Evolutionary conservation across 192 early-diverging fungal species (phyloP), one percentile per base, ranked within the genome.

Genomic region (Coemansia sp.): DNA sequence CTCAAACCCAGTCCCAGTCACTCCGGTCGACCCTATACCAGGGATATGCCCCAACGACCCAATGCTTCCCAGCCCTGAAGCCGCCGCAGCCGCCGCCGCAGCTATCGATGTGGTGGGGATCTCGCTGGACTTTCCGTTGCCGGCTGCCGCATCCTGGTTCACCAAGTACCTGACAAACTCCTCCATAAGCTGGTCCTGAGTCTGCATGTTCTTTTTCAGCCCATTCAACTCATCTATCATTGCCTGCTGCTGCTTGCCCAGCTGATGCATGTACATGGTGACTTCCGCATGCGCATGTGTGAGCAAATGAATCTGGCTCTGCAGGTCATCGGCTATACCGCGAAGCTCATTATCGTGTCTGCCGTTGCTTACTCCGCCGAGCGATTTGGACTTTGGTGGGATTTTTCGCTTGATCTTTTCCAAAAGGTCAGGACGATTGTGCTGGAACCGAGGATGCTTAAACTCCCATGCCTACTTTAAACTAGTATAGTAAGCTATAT

Each of bases 401-500:
- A 76, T 77, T 69, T 88, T 88, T 43, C 89, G 84, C 61, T 85
- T 85, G 58, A 91, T 88, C 20, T 80, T 80, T 30, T 87, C 84
- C 18, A 88, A 74, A 16, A 87, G 81, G 53, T 84, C 84, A 3
- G 80, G 79, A 7, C 81, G 81, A 37, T 87, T 87, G 63, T 84
- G 81, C 63, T 87, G 87, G 54, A 94, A 94, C 35, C 85, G 79
- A 1, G 88, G 89, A 59, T 94, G 92, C 61, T 86, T 84, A 59
- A 94, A 94, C 57, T 94, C 90, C 91, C 92, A 92, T 6, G 88
- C 84, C 75, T 94, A 86, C 35, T 41, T 39, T 2, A 46, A 46
- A 19, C 16, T 7, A 47, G 8, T n/a, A 39, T 30, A 43, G 3
- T 12, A 45, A 16, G 31, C 39, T n/a, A 26, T 26, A 28, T 16